Evolutionary conservation across 2,329 filamentous ascomycete species (phyloP), one percentile per base, ranked within the genome.

Genomic region (Botrytis sinoallii): DNA sequence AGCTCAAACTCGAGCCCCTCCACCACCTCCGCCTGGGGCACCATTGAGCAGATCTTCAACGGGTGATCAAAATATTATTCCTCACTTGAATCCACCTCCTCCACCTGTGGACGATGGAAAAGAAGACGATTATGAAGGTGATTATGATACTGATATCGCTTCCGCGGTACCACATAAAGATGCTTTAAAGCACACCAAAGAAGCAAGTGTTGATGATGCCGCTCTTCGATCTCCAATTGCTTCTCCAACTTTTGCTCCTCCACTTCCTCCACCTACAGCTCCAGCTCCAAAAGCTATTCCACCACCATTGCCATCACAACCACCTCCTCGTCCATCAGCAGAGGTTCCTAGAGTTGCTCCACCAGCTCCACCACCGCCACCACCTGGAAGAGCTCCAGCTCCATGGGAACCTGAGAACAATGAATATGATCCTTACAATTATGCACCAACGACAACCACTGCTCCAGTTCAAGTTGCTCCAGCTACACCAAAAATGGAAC

Each of bases 71-170:
- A 84, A 84, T 66, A 78, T 81, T 2, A 78, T 83, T 18, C 83
- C 85, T 20, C 84, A 87, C 25, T 83, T 83, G 72, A 83, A 83
- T 18, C 77, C 79, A 16, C 82, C 84, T 73, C 85, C 84, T 75
- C 87, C 84, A 63, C 84, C 87, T 59, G 91, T 91, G 22, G 91
- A 90, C 40, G 91, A 92, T 74, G 93, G 92, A 74, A 94, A 97
- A 79, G 88, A 94, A 48, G 97, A 94, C 0, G 95, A 98, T 80
- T 98, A 98, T 80, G 96, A 99, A 81, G 96, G 95, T 10, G 96
- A 98, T 80, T 98, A 98, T 81, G 96, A 98, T 79, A 98, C 96
- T 10, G 96, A 98, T 81, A 98, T 98, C 80, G 95, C 92, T 2
- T 93, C 95, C n/a, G 92, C 93, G 16, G 94, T 90, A n/a, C 93